Base-by-base conservation (phyloP, 371 early-diverging fungal genomes). In the Chytridium lagenaria region DNA sequence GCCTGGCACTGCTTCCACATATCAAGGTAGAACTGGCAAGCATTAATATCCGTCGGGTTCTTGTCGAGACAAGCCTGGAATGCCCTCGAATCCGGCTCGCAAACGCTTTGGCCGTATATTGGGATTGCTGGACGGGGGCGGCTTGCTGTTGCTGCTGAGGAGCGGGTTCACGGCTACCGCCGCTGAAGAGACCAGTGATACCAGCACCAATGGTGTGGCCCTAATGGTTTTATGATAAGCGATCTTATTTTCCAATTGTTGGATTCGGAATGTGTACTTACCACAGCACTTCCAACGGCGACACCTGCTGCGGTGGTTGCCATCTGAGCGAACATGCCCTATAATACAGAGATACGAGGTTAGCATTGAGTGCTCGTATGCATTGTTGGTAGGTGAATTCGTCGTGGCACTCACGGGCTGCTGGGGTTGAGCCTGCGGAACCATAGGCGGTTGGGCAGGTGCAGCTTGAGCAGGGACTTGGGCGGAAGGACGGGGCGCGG, bases 261-360 rank as follows among this genome's bases (percentile, higher is more conserved):
- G 15, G 38, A 61, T 61, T 22, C 33, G 7, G 5, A 31, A 33
- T 37, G 0, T 40, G 36, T 50, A 85, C 88, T 84, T 84, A 91
- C 92, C 64, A 92, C 89, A 36, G 94, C 90, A 37, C 89, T 88
- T 73, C 95, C 96, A 30, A 95, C 92, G 69, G 95, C 97, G 63
- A 95, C 95, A 83, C 95, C 95, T 67, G 93, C 97, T 49, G 95
- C 97, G 30, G 95, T 95, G 23, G 94, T 84, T 26, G 95, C 95
- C 93, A 94, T 91, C 77, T 94, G 92, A 55, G 91, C 93, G 79
- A 95, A 91, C 59, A 96, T 76, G 65, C 95, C 77, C 71, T 70
- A 44, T 34, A 34, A 33, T 10, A 22, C 10, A 40, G 33, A n/a
- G n/a, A 63, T 36, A 2, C 63, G 37, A 16, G 3, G 36, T 37